Conservation (phyloP, 2,329 filamentous ascomycete genomes). For the Fusarium neocosmosporiellum region DNA sequence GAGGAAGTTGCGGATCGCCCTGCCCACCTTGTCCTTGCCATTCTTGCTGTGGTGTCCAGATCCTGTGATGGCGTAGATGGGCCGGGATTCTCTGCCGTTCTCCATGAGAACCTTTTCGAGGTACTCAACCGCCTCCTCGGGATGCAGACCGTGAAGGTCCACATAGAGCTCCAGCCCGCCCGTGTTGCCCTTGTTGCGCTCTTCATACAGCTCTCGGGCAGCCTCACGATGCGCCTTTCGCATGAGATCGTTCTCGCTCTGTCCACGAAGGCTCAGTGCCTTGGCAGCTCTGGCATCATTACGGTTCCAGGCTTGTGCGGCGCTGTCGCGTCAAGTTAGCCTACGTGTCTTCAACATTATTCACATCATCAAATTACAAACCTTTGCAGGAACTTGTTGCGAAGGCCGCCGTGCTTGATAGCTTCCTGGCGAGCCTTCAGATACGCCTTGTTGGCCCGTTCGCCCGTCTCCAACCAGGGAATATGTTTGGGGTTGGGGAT, state of each 20-base stretch:
- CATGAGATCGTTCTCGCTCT: conserved; percentile 98
- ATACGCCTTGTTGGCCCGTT: conserved; percentile 91
- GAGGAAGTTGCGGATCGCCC: conserved; percentile 88
- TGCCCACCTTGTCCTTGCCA: conserved; percentile 98
- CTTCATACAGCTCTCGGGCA: conserved; percentile 90
- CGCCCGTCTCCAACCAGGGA: conserved; percentile 95
- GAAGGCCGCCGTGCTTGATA: conserved; percentile 94
- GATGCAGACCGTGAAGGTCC: conserved; percentile 97
- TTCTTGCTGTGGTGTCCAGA: conserved; percentile 99
- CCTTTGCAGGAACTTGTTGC: conserved; percentile 98
- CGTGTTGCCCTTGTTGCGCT: conserved; percentile 80
- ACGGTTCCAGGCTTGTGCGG: conserved; percentile 97
- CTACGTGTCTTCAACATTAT: not conserved
- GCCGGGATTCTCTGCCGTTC: conserved; percentile 77
- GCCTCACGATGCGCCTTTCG: conserved; percentile 96
- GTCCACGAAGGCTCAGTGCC: conserved; percentile 90
- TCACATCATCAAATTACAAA: conserved; percentile 52
- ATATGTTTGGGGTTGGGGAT: conserved; percentile 92
- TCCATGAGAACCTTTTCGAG: conserved; percentile 88
- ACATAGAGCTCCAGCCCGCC: conserved; percentile 84
- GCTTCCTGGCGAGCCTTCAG: conserved; percentile 95
- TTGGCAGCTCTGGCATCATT: conserved; percentile 97
- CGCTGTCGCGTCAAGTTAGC: conserved; percentile 62
- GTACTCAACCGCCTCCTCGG: conserved; percentile 96
- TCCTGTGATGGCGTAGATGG: conserved; percentile 95